Conservation (phyloP, 306 rosid genomes). For the Quillaja saponaria region DNA sequence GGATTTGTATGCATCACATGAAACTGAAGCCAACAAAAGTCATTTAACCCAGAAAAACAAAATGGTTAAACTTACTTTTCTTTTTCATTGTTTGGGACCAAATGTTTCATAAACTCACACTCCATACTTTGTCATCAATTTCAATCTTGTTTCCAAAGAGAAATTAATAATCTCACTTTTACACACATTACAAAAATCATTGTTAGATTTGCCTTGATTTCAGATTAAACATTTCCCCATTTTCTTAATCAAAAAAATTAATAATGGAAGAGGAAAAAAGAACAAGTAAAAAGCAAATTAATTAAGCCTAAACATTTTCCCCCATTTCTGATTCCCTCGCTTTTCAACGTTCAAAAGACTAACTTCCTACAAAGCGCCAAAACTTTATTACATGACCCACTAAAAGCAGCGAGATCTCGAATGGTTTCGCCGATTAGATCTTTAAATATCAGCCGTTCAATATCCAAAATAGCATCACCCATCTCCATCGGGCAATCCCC, state of each 20-base stretch:
- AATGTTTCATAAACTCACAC: not conserved
- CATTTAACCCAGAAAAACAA: too few species aligned
- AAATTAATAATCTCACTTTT: slow-evolving; percentile 14
- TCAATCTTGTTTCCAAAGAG: slow-evolving; percentile 7
- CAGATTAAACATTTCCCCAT: slow-evolving; percentile 28
- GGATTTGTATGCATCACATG: too few species aligned
- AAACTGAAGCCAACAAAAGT: too few species aligned
- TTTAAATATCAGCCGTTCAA: slow-evolving; percentile 84
- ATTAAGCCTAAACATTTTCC: slow-evolving; percentile 30
- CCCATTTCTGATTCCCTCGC: slow-evolving; percentile 15
- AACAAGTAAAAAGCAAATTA: slow-evolving; percentile 6
- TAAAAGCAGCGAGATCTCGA: slow-evolving; percentile 52
- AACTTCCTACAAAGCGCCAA: slow-evolving; percentile 62
- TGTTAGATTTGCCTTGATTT: slow-evolving; percentile 43
- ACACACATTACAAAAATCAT: not conserved
- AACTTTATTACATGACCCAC: slow-evolving; percentile 29
- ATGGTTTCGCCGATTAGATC: slow-evolving; percentile 83
- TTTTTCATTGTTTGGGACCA: not conserved
- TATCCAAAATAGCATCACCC: slow-evolving; percentile 68
- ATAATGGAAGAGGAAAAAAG: not conserved
- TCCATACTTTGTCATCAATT: slow-evolving; percentile 7
- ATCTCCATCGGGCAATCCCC: slow-evolving; percentile 60
- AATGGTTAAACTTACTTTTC: not conserved
- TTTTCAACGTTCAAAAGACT: slow-evolving; percentile 46
- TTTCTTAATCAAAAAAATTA: slow-evolving; percentile 27